Evolutionary conservation across 2,329 filamentous ascomycete genomes (phyloP).

Genomic region (Periconia digitata): DNA sequence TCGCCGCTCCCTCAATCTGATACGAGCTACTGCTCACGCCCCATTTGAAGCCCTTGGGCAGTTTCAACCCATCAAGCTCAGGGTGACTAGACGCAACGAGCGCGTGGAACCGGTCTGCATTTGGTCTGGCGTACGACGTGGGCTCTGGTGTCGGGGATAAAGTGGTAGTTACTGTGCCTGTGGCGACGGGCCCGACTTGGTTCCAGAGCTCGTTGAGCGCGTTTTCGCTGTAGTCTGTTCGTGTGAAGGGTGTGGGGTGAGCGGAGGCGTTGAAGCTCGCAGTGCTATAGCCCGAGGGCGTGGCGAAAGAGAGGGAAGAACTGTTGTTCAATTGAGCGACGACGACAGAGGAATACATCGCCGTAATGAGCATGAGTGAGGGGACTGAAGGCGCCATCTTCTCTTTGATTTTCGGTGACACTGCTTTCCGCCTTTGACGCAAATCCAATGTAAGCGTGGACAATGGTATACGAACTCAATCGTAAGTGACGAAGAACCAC

Average conservation of each 20-base stretch:
- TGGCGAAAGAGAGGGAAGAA: constrained; percentile 28
- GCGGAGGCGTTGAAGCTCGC: constrained; percentile 47
- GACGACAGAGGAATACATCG: constrained; percentile 12
- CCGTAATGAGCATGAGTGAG: constrained; percentile 16
- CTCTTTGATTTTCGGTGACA: too few relatives aligned
- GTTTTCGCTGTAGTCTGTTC: constrained; percentile 51
- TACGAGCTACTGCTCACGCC: constrained; percentile 45
- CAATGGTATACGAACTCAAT: too few relatives aligned
- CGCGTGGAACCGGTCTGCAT: constrained; percentile 44
- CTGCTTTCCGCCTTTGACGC: too few relatives aligned
- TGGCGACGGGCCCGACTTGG: constrained; percentile 46
- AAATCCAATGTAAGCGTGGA: too few relatives aligned
- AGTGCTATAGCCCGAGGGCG: constrained; percentile 39
- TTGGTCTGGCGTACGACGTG: constrained; percentile 42
- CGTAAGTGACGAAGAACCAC: too few relatives aligned
- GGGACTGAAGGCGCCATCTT: constrained; percentile 4
- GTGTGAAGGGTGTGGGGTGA: constrained; percentile 46
- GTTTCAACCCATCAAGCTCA: constrained; percentile 37
- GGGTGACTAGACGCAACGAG: constrained; percentile 42
- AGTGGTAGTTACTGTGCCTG: constrained; percentile 47
- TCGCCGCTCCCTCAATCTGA: constrained; percentile 49
- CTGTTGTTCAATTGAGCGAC: constrained; percentile 19
- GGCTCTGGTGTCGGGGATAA: constrained; percentile 48
- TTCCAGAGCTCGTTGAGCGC: constrained; percentile 51
- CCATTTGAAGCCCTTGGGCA: constrained; percentile 48